Conservation (phyloP, 2,329 filamentous ascomycete species). For the Microcyclospora tardicrescens region DNA sequence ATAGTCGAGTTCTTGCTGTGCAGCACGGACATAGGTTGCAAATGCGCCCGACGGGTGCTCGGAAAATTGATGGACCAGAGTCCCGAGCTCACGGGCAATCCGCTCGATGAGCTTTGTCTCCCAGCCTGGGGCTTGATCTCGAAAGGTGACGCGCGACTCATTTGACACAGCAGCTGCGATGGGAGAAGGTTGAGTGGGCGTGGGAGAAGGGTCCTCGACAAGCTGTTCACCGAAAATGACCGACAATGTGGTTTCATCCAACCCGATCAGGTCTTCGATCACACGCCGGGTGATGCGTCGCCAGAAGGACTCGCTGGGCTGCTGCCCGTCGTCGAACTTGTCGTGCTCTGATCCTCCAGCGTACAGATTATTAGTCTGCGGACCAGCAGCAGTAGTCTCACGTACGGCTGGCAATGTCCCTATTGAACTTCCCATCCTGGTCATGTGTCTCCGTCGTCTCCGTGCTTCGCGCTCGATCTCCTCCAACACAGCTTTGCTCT, state of each 20-base stretch:
- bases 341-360: slow-evolving; percentile 1
- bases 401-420: background rate
- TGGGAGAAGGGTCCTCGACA: slow-evolving; percentile 29
- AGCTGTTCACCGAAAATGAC: slow-evolving; percentile 77
- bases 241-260: slow-evolving; percentile 73
- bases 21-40: slow-evolving; percentile 57
- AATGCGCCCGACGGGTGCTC: slow-evolving; percentile 75
- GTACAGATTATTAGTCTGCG: background rate
- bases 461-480: slow-evolving; percentile 81
- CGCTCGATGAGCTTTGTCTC: slow-evolving; percentile 68
- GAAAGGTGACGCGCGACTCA: slow-evolving; percentile 23
- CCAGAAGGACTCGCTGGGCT: slow-evolving; percentile 54
- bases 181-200: slow-evolving; percentile 21
- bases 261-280: slow-evolving; percentile 77
- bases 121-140: slow-evolving; percentile 40
- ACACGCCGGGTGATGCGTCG: slow-evolving; percentile 71
- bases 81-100: slow-evolving; percentile 74
- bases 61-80: slow-evolving; percentile 69
- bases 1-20: slow-evolving; percentile 49
- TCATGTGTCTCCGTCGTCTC: slow-evolving; percentile 47
- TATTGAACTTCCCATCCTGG: slow-evolving; percentile 31
- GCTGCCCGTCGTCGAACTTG: slow-evolving; percentile 19
- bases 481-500: slow-evolving; percentile 71
- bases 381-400: background rate
- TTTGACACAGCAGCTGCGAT: slow-evolving; percentile 17